A percentile compares a stretch with the other conserved stretches of the same genome.
Evolutionary conservation across 1,284 basidiomycete species (phyloP).

Genomic region (Cryptococcus floricola): DNA sequence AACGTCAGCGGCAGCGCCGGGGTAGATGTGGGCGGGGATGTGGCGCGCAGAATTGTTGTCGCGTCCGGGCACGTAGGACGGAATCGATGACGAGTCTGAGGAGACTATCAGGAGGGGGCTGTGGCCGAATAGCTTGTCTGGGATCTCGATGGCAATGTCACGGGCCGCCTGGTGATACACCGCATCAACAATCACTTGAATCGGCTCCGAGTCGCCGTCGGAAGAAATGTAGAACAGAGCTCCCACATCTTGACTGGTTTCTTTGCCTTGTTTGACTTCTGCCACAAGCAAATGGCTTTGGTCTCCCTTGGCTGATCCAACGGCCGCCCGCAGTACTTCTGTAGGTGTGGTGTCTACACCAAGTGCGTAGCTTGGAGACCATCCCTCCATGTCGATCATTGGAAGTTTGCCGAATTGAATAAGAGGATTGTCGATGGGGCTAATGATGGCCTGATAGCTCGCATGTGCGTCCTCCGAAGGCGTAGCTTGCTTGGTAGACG

Average conservation of each 20-base stretch:
- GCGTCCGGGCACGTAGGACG: neutral
- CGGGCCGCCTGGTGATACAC: neutral
- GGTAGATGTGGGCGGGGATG: slow-evolving; percentile 3
- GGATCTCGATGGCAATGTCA: slow-evolving; percentile 7
- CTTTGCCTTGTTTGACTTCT: neutral
- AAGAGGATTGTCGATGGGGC: neutral
- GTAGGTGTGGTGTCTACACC: neutral
- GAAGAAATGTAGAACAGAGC: neutral
- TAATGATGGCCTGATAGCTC: slow-evolving; percentile 2
- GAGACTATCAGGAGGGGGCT: slow-evolving; percentile 5
- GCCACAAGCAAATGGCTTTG: neutral
- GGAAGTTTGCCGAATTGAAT: neutral
- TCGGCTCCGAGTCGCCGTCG: neutral
- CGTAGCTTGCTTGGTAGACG: neutral
- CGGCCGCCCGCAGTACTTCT: slow-evolving; percentile 1
- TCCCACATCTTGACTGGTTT: neutral
- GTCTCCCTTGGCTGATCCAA: slow-evolving; percentile 2
- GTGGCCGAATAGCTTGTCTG: neutral
- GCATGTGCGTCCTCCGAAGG: neutral
- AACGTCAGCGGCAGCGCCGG: slow-evolving; percentile 2
- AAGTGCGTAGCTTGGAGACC: neutral
- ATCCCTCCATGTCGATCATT: neutral
- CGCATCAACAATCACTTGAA: slow-evolving; percentile 1
- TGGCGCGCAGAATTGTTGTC: neutral
- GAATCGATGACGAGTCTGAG: neutral